Evolutionary conservation across 495 filamentous ascomycete species (phyloP), one percentile per base, ranked within the genome.

Genomic region (Podospora comata): DNA sequence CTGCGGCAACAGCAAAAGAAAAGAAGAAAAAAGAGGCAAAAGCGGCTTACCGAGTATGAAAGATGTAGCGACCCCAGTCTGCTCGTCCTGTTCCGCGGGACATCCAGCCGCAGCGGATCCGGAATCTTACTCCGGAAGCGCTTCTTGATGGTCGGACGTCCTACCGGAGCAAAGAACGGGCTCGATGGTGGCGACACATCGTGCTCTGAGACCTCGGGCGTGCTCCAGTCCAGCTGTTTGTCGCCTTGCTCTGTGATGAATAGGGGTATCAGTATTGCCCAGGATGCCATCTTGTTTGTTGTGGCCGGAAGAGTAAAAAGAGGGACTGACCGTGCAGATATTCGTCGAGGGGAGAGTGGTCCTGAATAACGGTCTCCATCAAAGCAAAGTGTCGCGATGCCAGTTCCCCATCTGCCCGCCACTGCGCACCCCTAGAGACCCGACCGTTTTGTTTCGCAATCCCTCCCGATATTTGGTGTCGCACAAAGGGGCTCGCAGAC

Each of bases 341-440:
- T 70, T 91, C 90, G 76, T 92, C 93, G 80, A 98, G 84, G 68
- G 95, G 95, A 73, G 93, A 92, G 77, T 93, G 89, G 80, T 95
- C 90, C 81, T 90, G 92, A 73, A 97, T 88, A 71, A 97, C 84
- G 73, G 92, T 89, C 86, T 97, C 95, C 95, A 98, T 99, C 79
- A 71, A 73, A 73, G 39, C 39, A 48, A 16, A 71, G 66, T 69
- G 66, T 62, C 26, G 70, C 69, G 64, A 67, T 66, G 70, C 73
- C 68, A 66, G 70, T 74, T 71, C 68, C 72, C 76, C 76, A 76
- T 78, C 76, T 72, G 76, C 72, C 65, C 65, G 63, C 65, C 68
- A 66, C 62, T 69, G 68, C 56, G 44, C 68, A 70, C 67, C 67
- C 60, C 19, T 9, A 66, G 53, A 66, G 27, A 55, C 63, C 68